Conservation (phyloP, 73 alveolate genomes). For the Blepharisma japonicum region DNA sequence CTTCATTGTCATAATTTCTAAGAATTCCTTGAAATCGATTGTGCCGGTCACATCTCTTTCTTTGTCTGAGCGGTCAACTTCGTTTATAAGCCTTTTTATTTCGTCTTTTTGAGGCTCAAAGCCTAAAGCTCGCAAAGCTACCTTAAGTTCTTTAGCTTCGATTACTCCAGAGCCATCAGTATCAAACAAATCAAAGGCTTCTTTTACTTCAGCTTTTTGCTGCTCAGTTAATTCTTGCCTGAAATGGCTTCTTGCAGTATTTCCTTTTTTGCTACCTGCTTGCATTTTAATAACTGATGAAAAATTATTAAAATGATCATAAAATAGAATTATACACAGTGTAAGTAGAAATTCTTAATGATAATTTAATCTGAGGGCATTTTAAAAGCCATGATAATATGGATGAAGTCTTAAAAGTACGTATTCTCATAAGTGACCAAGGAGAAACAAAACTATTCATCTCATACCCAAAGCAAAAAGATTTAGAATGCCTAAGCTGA, state of each 20-base stretch:
- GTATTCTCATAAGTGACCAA: too few species aligned
- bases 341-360: too few species aligned
- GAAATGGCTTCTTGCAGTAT: constrained; percentile 55
- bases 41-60: constrained; percentile 86
- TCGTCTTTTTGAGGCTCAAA: constrained; percentile 97
- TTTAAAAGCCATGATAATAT: too few species aligned
- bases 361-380: too few species aligned
- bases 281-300: not conserved
- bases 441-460: too few species aligned
- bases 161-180: constrained; percentile 96
- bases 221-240: constrained; percentile 82
- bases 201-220: constrained; percentile 92
- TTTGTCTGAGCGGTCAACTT: constrained; percentile 68
- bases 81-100: constrained; percentile 81
- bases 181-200: constrained; percentile 96
- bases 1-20: constrained; percentile 94
- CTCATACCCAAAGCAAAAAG: too few species aligned
- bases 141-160: constrained; percentile 94
- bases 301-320: too few species aligned
- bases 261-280: constrained; percentile 31
- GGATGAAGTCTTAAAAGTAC: too few species aligned
- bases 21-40: constrained; percentile 63
- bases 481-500: too few species aligned
- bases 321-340: too few species aligned
- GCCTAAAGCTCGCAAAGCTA: constrained; percentile 95